phyloP scores from a whole-genome alignment of 2,329 filamentous ascomycete genomes.

The Chaetomium sp. region DNA sequence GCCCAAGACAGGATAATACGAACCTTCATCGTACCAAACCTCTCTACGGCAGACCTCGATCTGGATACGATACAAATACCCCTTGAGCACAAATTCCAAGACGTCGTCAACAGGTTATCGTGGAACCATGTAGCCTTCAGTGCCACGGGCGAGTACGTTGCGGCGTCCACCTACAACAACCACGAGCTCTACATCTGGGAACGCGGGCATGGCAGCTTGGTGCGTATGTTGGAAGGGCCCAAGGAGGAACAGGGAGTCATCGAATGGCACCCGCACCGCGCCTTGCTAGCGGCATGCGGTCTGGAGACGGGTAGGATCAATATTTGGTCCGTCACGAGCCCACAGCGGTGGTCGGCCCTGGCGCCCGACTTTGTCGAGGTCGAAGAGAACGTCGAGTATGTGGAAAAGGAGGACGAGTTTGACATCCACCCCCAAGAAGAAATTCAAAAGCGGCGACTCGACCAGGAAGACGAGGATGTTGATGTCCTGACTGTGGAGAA shows the following conservation, averaged over 20 bases:
- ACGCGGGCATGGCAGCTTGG: conserved; percentile 85
- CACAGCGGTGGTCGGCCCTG: conserved; percentile 95
- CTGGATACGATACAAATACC: conserved; percentile 85
- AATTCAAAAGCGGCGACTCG: conserved; percentile 84
- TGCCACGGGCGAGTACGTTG: conserved; percentile 91
- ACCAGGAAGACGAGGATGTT: conserved; percentile 90
- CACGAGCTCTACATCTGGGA: conserved; percentile 99
- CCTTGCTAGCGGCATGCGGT: conserved; percentile 86
- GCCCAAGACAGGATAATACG: conserved; percentile 93
- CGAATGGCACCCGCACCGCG: conserved; percentile 91
- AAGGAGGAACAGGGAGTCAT: conserved; percentile 96
- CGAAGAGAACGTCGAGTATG: conserved; percentile 96
- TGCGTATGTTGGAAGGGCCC: conserved; percentile 94
- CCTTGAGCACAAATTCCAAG: conserved; percentile 97
- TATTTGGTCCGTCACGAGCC: conserved; percentile 92
- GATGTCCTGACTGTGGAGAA: conserved; percentile 81
- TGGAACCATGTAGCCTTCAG: conserved; percentile 99
- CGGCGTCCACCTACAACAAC: conserved; percentile 96
- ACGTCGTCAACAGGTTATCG: conserved; percentile 89
- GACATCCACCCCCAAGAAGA: conserved; percentile 96
- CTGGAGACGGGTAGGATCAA: conserved; percentile 92
- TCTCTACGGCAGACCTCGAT: conserved; percentile 68
- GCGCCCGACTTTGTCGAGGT: conserved; percentile 97
- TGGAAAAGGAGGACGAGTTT: conserved; percentile 95
- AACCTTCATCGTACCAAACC: conserved; percentile 85